phyloP scores from a whole-genome alignment of 257 asterid genomes.

The Petunia axillaris region DNA sequence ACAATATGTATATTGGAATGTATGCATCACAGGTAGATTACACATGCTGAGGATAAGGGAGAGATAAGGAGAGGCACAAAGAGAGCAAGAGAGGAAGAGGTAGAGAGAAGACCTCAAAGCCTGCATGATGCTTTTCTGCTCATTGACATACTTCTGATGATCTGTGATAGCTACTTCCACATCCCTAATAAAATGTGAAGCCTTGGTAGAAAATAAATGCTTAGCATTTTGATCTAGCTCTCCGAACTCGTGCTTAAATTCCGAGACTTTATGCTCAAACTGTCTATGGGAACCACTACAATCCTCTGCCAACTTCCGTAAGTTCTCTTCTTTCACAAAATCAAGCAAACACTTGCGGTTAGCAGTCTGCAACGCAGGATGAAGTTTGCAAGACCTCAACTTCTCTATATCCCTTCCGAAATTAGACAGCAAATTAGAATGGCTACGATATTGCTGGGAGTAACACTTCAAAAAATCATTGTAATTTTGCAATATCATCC shows the following conservation, averaged over 20 bases:
- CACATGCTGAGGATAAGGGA: neutral
- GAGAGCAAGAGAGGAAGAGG: slow-evolving; percentile 24
- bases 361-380: slow-evolving; percentile 65
- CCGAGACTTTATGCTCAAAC: slow-evolving; percentile 87
- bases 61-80: neutral
- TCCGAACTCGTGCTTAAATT: slow-evolving; percentile 86
- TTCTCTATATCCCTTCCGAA: slow-evolving; percentile 81
- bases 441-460: slow-evolving; percentile 79
- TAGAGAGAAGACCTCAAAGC: slow-evolving; percentile 67
- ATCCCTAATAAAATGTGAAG: slow-evolving; percentile 68
- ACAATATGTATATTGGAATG: neutral
- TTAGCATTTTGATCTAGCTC: slow-evolving; percentile 78
- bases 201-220: slow-evolving; percentile 70
- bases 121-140: slow-evolving; percentile 95
- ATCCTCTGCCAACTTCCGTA: slow-evolving; percentile 77
- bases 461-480: slow-evolving; percentile 70
- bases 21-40: neutral
- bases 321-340: slow-evolving; percentile 87
- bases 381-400: slow-evolving; percentile 71
- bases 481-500: slow-evolving; percentile 76
- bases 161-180: slow-evolving; percentile 70
- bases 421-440: slow-evolving; percentile 68
- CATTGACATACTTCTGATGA: slow-evolving; percentile 64
- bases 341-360: slow-evolving; percentile 79
- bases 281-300: slow-evolving; percentile 85